Conservation (phyloP, 208 protist genomes). For the Lotmaria passim region DNA sequence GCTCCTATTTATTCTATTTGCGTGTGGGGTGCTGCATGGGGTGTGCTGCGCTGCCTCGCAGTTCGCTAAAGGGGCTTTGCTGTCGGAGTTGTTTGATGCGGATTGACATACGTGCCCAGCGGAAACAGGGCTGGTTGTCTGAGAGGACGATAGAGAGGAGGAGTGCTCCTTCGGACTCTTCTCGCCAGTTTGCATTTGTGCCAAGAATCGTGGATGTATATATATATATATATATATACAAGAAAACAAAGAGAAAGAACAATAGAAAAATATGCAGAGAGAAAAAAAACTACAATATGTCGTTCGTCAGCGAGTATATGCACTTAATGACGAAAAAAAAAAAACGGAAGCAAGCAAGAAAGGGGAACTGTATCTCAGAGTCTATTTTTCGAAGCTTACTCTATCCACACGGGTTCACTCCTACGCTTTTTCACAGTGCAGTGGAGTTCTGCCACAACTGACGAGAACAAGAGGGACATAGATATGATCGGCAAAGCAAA, state of each 20-base stretch:
- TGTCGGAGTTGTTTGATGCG: neutral
- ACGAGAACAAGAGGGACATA: neutral
- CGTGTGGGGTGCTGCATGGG: neutral
- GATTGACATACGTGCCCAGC: neutral
- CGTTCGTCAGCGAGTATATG: neutral
- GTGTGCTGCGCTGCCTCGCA: neutral
- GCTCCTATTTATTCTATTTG: too few species aligned
- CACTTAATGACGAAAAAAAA: neutral
- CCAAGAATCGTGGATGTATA: too few species aligned
- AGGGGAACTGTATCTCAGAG: neutral
- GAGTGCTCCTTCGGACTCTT: neutral
- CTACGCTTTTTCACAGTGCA: neutral
- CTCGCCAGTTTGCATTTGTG: neutral
- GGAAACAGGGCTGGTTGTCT: neutral
- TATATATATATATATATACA: neutral
- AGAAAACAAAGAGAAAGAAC: constrained; percentile 12
- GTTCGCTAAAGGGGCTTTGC: neutral
- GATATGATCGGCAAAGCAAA: too few species aligned
- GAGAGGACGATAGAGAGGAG: neutral
- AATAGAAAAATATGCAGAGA: too few species aligned
- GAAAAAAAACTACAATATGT: too few species aligned
- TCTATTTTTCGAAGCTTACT: neutral
- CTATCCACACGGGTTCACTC: neutral
- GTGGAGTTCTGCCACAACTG: neutral
- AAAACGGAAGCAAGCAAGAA: neutral